Evolutionary conservation across 1,139 yeast genomes (phyloP), one percentile per base, ranked within the genome.

Genomic region (Arxiozyma slooffiae): DNA sequence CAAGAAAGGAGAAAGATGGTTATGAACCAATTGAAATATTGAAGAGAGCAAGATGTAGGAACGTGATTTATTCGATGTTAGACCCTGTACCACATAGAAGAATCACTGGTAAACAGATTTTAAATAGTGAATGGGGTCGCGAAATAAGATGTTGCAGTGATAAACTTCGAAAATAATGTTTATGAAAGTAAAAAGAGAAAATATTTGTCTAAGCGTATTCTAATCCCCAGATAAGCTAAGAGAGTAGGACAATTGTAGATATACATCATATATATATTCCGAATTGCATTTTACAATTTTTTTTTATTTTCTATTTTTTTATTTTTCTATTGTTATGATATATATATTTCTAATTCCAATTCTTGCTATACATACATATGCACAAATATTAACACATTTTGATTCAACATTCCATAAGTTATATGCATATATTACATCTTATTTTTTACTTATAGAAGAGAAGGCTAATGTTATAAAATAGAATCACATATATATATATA

Each of bases 111-210:
- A 80, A 81, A 60, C 97, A 92, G 68, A 81, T 90, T 37, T 72
- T 92, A 64, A 88, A 85, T 64, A 83, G 95, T 66, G 97, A 92
- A 68, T 92, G 97, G 97, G 96, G 96, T 1, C 73, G 97, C 55
- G 94, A 86, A 64, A 88, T 90, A 53, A 76, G 71, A 56, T 80
- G 87, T 34, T 88, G 96, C 38, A 23, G 18, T 23, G 49, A 47
- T 36, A 41, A 34, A 34, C 37, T 41, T 4, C 49, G 36, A 36
- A 37, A 41, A 36, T 24, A 24, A 21, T 8, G n/a, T 17, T 30
- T 30, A 30, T 30, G 36, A 4, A 30, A 9, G 11, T 14, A 30
- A 4, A 4, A 14, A 14, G n/a, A 30, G 14, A n/a, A n/a, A n/a
- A n/a, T n/a, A 16, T 6, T 30, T 30, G 14, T 30, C 14, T 30